Conservation (phyloP, 148 eudicot species). For the Rhododendron henanense region DNA sequence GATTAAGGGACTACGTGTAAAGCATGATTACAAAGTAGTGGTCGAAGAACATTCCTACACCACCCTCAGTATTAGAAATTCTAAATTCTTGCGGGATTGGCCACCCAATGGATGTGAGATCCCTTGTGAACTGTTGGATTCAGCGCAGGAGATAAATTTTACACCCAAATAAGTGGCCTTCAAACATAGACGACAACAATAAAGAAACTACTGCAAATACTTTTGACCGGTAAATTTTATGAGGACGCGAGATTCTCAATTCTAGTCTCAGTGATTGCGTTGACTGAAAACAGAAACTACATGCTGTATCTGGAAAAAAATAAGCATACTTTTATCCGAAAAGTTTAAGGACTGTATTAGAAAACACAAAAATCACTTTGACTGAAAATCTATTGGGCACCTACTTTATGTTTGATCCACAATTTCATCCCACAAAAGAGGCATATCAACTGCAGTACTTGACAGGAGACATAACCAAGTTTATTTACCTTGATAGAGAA, state of each 20-base stretch:
- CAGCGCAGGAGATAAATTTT: neutral
- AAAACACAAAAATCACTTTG: neutral
- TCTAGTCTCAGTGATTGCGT: neutral
- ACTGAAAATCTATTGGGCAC: neutral
- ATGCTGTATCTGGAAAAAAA: neutral
- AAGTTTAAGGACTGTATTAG: neutral
- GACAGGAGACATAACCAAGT: neutral
- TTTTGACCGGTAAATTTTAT: neutral
- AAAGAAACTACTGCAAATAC: neutral
- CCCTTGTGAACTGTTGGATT: neutral
- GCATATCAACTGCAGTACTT: neutral
- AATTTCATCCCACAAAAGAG: neutral
- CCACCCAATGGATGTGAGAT: neutral
- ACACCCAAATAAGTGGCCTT: neutral
- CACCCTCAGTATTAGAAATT: neutral
- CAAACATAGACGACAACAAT: neutral
- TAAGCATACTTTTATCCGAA: neutral
- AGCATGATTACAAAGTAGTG: neutral
- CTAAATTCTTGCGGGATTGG: neutral
- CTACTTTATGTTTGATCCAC: neutral
- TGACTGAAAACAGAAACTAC: neutral
- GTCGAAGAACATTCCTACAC: neutral
- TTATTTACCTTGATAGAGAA: constrained; percentile 65
- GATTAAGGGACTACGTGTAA: too few relatives aligned
- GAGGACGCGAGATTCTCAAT: neutral